Conservation (phyloP, 148 eudicot genomes). For the Dysphania ambrosioides region DNA sequence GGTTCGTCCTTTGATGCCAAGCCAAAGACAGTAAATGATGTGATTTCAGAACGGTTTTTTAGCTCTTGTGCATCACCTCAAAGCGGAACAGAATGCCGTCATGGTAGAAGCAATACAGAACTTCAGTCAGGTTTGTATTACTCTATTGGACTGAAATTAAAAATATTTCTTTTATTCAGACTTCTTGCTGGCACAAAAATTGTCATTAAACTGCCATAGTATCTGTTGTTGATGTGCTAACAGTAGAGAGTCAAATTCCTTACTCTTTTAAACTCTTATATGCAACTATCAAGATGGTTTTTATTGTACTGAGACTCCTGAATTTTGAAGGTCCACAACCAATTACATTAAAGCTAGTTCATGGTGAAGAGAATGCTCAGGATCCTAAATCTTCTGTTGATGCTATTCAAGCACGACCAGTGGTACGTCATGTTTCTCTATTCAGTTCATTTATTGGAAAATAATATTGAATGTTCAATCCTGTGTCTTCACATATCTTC, state of each 20-base stretch:
- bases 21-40: constrained; percentile 33
- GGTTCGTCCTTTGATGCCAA: constrained; percentile 22
- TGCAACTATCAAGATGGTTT: too few species aligned
- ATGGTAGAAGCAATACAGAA: constrained; percentile 35
- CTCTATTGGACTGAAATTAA: neutral
- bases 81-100: constrained; percentile 37
- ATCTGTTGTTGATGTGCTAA: too few species aligned
- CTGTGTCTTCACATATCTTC: neutral
- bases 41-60: constrained; percentile 32
- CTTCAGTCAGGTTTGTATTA: constrained; percentile 29
- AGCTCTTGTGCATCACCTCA: constrained; percentile 37
- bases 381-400: constrained; percentile 39
- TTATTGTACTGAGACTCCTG: constrained; percentile 16
- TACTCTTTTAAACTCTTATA: neutral
- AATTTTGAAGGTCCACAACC: constrained; percentile 43
- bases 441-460: neutral
- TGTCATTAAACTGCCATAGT: too few species aligned
- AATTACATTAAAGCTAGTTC: constrained; percentile 27
- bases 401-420: constrained; percentile 31
- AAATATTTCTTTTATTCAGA: neutral
- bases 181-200: neutral
- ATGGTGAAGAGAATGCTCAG: constrained; percentile 40
- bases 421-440: constrained; percentile 42
- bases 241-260: neutral
- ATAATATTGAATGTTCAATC: neutral